Percentiles rank a stretch among this genome's conserved stretches.
Evolutionary conservation across 2,329 filamentous ascomycete species (phyloP).

Genomic region (Exophiala viscosa): DNA sequence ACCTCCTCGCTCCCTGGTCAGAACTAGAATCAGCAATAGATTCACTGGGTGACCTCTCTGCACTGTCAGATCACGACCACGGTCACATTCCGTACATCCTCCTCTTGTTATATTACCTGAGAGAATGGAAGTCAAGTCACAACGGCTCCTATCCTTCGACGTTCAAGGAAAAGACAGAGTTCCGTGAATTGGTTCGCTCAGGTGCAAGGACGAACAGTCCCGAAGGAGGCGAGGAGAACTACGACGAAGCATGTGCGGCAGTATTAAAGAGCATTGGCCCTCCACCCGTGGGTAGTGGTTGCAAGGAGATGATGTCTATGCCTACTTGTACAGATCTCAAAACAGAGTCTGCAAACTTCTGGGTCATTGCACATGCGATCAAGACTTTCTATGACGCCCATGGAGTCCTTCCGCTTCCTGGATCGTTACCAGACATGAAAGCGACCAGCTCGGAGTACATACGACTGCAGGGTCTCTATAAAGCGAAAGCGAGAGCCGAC

Average conservation of each 20-base stretch:
- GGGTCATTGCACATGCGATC: constrained; percentile 80
- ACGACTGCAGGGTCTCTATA: constrained; percentile 87
- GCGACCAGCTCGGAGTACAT: constrained; percentile 88
- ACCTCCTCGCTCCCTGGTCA: constrained; percentile 80
- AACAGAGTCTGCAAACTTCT: constrained; percentile 64
- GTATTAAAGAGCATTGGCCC: constrained; percentile 81
- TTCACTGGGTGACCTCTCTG: constrained; percentile 64
- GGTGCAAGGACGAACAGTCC: constrained; percentile 67
- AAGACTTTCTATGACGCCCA: constrained; percentile 72
- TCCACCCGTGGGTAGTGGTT: constrained; percentile 63
- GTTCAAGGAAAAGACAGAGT: constrained; percentile 83
- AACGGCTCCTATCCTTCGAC: constrained; percentile 64
- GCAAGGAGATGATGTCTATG: constrained; percentile 76
- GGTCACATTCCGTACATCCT: constrained; percentile 87
- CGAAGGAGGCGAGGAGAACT: constrained; percentile 94
- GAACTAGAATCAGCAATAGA: constrained; percentile 67
- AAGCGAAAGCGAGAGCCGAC: constrained; percentile 76
- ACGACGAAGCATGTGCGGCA: constrained; percentile 82
- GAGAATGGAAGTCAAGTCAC: constrained; percentile 71
- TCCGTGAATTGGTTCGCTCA: constrained; percentile 66
- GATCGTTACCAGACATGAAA: constrained; percentile 95
- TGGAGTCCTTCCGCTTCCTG: constrained; percentile 73
- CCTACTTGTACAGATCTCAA: constrained; percentile 50
- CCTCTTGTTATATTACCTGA: constrained; percentile 76
- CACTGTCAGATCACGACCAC: constrained; percentile 73